These are phyloP conservation scores for Clohesyomyces aquaticus DNA, from an alignment of 495 filamentous ascomycete species.

Conservation along the genomic window DNA sequence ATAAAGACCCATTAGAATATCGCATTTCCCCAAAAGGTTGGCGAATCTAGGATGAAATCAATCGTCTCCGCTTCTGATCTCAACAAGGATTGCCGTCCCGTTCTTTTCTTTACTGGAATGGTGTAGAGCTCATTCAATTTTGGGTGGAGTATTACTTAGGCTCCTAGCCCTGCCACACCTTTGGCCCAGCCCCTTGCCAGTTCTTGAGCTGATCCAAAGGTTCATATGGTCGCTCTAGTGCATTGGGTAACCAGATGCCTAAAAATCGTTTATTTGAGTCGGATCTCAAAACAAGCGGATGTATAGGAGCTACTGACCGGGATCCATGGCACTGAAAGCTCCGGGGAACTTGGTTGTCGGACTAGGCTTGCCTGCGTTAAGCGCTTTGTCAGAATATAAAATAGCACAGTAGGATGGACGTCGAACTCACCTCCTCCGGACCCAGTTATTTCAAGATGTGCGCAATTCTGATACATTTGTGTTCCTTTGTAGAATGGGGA, in stretches of 20 bases:
- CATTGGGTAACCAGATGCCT: slow-evolving; percentile 16
- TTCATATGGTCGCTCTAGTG: slow-evolving; percentile 12
- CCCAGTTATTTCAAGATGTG: slow-evolving; percentile 24
- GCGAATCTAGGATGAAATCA: no score
- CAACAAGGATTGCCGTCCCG: no score
- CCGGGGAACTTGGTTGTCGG: slow-evolving; percentile 31
- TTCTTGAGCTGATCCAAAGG: slow-evolving; percentile 12
- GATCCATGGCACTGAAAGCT: slow-evolving; percentile 12
- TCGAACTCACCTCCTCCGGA: slow-evolving; percentile 15
- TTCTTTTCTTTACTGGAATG: no score
- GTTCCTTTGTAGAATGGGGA: slow-evolving; percentile 7
- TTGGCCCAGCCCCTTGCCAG: slow-evolving; percentile 20
- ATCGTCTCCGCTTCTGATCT: no score
- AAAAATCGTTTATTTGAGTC: not conserved
- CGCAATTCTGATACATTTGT: slow-evolving; percentile 27
- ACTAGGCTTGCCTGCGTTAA: no score
- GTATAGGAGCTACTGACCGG: not conserved
- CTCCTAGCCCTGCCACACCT: slow-evolving; percentile 23
- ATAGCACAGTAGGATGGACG: not conserved
- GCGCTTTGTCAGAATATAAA: no score
- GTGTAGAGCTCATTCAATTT: no score
- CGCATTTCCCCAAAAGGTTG: no score
- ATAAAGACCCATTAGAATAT: no score
- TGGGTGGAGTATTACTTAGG: no score
- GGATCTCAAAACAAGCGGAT: not conserved